These are phyloP conservation scores for Triangularia setosa DNA, from an alignment of 2,329 filamentous ascomycete genomes.

Conservation along the genomic window DNA sequence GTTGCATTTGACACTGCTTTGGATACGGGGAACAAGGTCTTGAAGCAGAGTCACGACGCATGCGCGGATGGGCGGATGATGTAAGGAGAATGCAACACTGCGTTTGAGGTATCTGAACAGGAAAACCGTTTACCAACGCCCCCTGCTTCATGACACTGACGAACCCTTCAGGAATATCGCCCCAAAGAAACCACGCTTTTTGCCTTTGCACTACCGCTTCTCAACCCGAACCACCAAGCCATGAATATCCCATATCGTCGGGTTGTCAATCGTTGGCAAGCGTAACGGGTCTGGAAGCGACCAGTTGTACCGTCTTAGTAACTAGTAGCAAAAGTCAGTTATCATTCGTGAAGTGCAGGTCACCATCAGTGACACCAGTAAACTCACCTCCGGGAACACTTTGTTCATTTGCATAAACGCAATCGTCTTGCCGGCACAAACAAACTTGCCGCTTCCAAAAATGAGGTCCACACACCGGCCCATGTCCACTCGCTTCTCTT, in stretches of 20 bases:
- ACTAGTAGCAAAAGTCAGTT: neutral
- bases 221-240: slow-evolving; percentile 17
- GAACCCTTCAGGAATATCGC: neutral
- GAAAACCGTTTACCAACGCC: neutral
- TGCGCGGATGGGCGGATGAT: neutral
- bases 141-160: neutral
- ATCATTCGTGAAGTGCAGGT: neutral
- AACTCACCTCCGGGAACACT: slow-evolving; percentile 13
- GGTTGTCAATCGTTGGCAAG: slow-evolving; percentile 8
- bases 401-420: slow-evolving; percentile 18
- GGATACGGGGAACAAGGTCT: neutral
- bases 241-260: slow-evolving; percentile 11
- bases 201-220: slow-evolving; percentile 1
- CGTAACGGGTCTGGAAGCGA: slow-evolving; percentile 15
- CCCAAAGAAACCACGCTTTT: neutral
- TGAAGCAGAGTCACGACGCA: neutral
- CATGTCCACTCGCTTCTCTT: slow-evolving; percentile 8
- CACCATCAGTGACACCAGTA: neutral
- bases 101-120: neutral
- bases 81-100: neutral
- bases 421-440: slow-evolving; percentile 17
- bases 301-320: slow-evolving; percentile 20
- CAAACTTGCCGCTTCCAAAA: slow-evolving; percentile 20
- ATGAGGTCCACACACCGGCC: slow-evolving; percentile 11
- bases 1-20: neutral